These are phyloP conservation scores for Claviceps sp. DNA, from an alignment of 2,329 filamentous ascomycete species.

Conservation along the genomic window DNA sequence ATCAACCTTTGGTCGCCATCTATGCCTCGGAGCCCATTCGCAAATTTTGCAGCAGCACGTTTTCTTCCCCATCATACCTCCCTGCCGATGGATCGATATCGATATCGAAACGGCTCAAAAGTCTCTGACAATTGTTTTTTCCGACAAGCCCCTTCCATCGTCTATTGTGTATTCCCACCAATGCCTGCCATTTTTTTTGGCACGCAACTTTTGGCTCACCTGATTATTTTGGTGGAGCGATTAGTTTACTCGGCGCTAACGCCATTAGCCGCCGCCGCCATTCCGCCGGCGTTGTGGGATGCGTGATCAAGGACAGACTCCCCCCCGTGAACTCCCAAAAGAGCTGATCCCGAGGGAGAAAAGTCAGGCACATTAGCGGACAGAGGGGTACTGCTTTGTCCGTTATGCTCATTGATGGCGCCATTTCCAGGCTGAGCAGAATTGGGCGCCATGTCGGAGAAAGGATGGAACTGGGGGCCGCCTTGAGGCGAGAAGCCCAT, in stretches of 20 bases:
- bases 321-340: neutral
- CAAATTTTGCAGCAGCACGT: neutral
- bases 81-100: neutral
- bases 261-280: conserved; percentile 1
- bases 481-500: conserved; percentile 16
- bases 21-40: neutral
- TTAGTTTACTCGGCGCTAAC: conserved; percentile 4
- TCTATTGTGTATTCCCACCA: neutral
- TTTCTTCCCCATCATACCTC: neutral
- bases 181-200: neutral
- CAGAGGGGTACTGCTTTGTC: conserved; percentile 16
- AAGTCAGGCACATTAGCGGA: conserved; percentile 28
- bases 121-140: neutral
- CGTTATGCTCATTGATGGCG: conserved; percentile 11
- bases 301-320: neutral
- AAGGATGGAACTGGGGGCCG: conserved; percentile 17
- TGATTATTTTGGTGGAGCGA: neutral
- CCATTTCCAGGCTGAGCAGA: conserved; percentile 25
- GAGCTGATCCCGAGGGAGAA: conserved; percentile 17
- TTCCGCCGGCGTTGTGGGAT: conserved; percentile 6
- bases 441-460: conserved; percentile 17
- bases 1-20: neutral
- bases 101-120: neutral
- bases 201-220: neutral
- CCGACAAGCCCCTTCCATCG: neutral